Evolutionary conservation across 768 basidiomycete genomes (phyloP).

Genomic region (Mycena vitilis): DNA sequence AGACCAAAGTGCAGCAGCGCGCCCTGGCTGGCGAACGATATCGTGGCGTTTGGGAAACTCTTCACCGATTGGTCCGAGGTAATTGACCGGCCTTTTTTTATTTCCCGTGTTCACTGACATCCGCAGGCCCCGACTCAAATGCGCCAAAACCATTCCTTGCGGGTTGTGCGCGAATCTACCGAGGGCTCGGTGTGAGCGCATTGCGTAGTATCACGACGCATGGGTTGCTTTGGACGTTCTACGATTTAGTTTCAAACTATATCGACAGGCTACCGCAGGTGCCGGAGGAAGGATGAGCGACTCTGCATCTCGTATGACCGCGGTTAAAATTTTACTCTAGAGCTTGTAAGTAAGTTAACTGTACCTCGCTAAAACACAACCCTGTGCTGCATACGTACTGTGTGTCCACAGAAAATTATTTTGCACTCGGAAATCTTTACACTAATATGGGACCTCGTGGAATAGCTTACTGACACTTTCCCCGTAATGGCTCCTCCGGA

Average conservation of each 20-base stretch:
- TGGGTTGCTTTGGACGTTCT: constrained; percentile 93
- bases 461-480: constrained; percentile 91
- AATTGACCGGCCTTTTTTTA: constrained; percentile 28
- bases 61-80: constrained; percentile 87
- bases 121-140: constrained; percentile 75
- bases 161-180: constrained; percentile 89
- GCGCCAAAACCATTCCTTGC: constrained; percentile 80
- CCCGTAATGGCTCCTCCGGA: constrained; percentile 94
- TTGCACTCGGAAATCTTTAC: background rate
- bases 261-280: constrained; percentile 68
- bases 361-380: constrained; percentile 21
- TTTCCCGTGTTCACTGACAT: background rate
- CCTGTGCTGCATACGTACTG: background rate
- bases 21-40: constrained; percentile 83
- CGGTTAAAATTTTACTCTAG: constrained; percentile 22
- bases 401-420: background rate
- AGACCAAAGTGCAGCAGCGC: constrained; percentile 96
- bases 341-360: constrained; percentile 31
- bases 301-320: background rate
- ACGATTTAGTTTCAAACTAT: constrained; percentile 81
- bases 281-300: constrained; percentile 24
- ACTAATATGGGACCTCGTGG: constrained; percentile 85
- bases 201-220: constrained; percentile 93
- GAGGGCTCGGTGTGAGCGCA: constrained; percentile 94
- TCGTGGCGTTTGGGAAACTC: constrained; percentile 78